These are phyloP conservation scores for Phalaenopsis hybrid DNA, from an alignment of 116 monocot species.

Conservation along the genomic window DNA sequence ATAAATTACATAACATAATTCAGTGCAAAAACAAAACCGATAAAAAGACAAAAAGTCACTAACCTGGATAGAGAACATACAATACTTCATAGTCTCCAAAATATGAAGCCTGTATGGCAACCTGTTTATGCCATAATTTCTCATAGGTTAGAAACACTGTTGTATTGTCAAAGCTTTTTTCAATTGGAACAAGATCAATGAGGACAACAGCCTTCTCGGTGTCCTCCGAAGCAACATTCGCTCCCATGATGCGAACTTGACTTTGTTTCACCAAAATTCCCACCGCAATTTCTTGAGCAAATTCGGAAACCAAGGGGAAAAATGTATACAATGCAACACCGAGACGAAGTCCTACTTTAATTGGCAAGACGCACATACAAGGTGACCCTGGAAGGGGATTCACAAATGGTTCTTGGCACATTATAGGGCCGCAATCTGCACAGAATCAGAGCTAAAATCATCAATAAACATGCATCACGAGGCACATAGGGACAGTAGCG, in stretches of 20 bases:
- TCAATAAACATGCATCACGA: not conserved
- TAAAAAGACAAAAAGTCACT: slow-evolving; percentile 10
- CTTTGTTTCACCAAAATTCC: slow-evolving; percentile 69
- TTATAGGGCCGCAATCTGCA: slow-evolving; percentile 66
- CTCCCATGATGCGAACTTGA: slow-evolving; percentile 97
- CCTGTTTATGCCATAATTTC: slow-evolving; percentile 76
- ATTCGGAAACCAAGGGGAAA: slow-evolving; percentile 81
- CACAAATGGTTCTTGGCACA: slow-evolving; percentile 54
- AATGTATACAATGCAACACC: slow-evolving; percentile 61
- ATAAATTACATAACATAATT: not conserved
- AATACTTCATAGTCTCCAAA: slow-evolving; percentile 86
- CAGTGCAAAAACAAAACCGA: not conserved
- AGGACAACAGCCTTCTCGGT: slow-evolving; percentile 77
- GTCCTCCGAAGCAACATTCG: slow-evolving; percentile 77
- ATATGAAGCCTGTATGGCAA: slow-evolving; percentile 47
- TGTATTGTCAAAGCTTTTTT: slow-evolving; percentile 50
- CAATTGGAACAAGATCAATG: slow-evolving; percentile 71
- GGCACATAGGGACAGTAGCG: not conserved
- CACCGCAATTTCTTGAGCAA: slow-evolving; percentile 72
- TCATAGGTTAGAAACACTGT: slow-evolving; percentile 40
- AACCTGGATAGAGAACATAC: slow-evolving; percentile 88
- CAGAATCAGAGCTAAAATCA: not conserved
- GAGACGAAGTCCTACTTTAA: slow-evolving; percentile 62
- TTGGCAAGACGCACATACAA: slow-evolving; percentile 76
- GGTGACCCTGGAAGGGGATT: slow-evolving; percentile 71